These are phyloP conservation scores for Falciphora oryzae DNA, from an alignment of 2,329 filamentous ascomycete genomes.

Conservation along the genomic window DNA sequence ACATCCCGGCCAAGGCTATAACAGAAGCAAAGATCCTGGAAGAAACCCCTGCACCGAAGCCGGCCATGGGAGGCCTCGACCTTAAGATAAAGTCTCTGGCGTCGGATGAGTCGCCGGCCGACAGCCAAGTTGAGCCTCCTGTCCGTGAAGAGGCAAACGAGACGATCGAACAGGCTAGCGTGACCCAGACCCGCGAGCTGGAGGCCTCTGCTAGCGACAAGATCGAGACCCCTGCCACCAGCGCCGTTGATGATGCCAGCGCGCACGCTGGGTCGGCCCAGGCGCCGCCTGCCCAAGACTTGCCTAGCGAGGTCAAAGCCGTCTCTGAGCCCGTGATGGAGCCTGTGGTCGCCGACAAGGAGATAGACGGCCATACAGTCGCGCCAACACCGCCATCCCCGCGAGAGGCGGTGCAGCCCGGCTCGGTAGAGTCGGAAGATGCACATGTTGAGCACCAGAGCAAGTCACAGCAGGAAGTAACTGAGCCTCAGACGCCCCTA, in stretches of 20 bases:
- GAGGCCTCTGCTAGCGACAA: not conserved
- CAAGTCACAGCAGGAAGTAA: not conserved
- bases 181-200: not conserved
- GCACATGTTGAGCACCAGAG: not conserved
- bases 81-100: slow-evolving; percentile 5
- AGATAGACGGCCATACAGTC: not conserved
- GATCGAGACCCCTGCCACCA: not conserved
- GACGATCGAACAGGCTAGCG: not conserved
- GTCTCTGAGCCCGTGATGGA: not conserved
- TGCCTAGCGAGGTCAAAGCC: not conserved
- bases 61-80: not conserved
- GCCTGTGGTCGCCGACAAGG: not conserved
- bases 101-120: not conserved
- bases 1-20: not conserved
- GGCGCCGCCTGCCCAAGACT: not conserved
- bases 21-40: not conserved
- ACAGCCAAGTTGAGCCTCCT: not conserved
- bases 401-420: not conserved
- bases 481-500: not conserved
- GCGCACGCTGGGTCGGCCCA: not conserved
- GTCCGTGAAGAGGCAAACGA: not conserved
- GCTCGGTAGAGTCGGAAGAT: not conserved
- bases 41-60: not conserved
- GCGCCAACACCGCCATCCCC: not conserved
- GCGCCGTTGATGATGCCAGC: not conserved